Conservation (phyloP, 176 grass and related monocot genomes). For the Oryza glaberrima region DNA sequence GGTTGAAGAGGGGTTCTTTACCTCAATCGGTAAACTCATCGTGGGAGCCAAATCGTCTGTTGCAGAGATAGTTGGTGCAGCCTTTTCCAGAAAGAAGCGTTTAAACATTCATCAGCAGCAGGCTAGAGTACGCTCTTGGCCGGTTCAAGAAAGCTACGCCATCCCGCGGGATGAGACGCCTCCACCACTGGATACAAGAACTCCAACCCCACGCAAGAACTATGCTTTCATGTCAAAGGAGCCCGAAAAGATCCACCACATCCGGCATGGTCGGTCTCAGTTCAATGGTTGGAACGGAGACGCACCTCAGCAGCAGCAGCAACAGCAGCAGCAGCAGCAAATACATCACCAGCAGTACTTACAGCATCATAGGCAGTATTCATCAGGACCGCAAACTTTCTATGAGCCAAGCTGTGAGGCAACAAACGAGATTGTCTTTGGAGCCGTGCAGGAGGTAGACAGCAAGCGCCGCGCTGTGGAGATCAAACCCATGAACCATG, state of each 20-base stretch:
- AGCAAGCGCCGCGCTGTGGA: slow-evolving; percentile 49
- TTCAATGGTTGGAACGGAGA: slow-evolving; percentile 57
- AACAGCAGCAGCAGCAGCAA: slow-evolving; percentile 42
- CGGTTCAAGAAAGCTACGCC: slow-evolving; percentile 66
- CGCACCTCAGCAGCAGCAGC: slow-evolving; percentile 47
- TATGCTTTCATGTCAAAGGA: slow-evolving; percentile 87
- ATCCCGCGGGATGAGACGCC: slow-evolving; percentile 65
- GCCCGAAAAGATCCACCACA: slow-evolving; percentile 77
- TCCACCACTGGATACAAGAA: slow-evolving; percentile 54
- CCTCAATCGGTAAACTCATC: slow-evolving; percentile 57
- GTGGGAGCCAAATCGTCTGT: slow-evolving; percentile 61
- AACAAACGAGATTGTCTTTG: slow-evolving; percentile 83
- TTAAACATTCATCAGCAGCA: slow-evolving; percentile 43
- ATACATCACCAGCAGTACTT: slow-evolving; percentile 78
- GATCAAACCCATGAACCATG: slow-evolving; percentile 62
- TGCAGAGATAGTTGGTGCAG: slow-evolving; percentile 48
- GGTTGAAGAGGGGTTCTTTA: slow-evolving; percentile 66
- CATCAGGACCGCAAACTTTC: slow-evolving; percentile 70
- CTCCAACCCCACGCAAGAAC: slow-evolving; percentile 66
- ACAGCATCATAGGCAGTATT: slow-evolving; percentile 73
- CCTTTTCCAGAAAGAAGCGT: slow-evolving; percentile 67
- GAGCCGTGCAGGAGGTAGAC: slow-evolving; percentile 79
- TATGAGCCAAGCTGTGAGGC: slow-evolving; percentile 76
- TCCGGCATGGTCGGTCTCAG: slow-evolving; percentile 58
- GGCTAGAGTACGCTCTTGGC: slow-evolving; percentile 45